Percentiles rank a stretch among this genome's conserved stretches.
Evolutionary conservation across 768 basidiomycete genomes (phyloP).

Genomic region (Amanita polypyramis): DNA sequence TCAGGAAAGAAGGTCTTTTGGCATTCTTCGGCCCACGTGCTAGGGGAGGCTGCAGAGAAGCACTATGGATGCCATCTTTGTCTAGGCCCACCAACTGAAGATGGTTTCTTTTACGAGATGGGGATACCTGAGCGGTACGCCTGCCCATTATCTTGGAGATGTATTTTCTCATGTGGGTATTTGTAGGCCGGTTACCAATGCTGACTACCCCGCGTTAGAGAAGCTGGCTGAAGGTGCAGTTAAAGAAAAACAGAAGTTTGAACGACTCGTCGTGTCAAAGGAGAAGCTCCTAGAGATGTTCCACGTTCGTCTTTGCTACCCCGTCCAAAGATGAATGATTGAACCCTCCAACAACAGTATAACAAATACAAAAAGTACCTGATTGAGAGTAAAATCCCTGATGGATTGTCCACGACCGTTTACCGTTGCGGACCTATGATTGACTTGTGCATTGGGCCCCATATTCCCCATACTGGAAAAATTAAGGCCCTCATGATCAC

Average conservation of each 20-base stretch:
- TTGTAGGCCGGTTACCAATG: conserved; percentile 58
- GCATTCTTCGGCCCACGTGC: conserved; percentile 98
- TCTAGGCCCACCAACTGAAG: conserved; percentile 92
- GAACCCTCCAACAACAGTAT: conserved; percentile 47
- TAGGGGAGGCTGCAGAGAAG: conserved; percentile 92
- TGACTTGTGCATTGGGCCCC: conserved; percentile 93
- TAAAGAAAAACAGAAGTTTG: conserved; percentile 97
- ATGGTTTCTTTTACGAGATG: conserved; percentile 99
- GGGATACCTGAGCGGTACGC: conserved; percentile 66
- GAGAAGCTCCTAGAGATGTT: conserved; percentile 98
- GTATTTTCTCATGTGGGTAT: conserved; percentile 2
- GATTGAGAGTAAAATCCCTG: conserved; percentile 91
- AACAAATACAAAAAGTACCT: conserved; percentile 98
- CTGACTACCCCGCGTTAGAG: conserved; percentile 85
- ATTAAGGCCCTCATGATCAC: conserved; percentile 98
- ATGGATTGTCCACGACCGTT: conserved; percentile 93
- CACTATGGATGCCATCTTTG: conserved; percentile 97
- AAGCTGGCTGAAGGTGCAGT: conserved; percentile 78
- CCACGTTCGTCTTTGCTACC: conserved; percentile 46
- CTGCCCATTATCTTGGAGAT: no score
- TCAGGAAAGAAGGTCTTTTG: conserved; percentile 96
- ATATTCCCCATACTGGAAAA: conserved; percentile 94
- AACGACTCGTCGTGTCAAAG: conserved; percentile 87
- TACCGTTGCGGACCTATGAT: conserved; percentile 99
- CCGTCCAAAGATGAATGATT: background rate